These are phyloP conservation scores for Cardamine chenopodiifolia DNA, from an alignment of 345 rosid genomes.

Conservation along the genomic window DNA sequence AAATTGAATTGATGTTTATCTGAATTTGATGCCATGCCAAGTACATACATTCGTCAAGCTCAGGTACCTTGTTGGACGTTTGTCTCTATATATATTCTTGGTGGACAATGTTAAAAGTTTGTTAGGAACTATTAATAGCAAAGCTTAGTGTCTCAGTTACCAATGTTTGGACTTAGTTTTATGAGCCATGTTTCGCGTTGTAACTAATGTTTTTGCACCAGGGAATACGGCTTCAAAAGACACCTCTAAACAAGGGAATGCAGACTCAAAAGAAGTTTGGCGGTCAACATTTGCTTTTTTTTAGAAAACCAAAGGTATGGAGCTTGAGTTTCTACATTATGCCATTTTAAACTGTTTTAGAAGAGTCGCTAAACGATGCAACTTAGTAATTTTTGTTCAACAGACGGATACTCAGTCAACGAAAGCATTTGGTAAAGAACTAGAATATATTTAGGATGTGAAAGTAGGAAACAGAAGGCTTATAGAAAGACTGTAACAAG, in stretches of 20 bases:
- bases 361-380: not conserved
- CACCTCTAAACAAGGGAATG: conserved; percentile 35
- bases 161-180: not conserved
- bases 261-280: conserved; percentile 42
- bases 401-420: conserved; percentile 52
- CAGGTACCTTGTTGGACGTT: conserved; percentile 19
- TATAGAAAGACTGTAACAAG: conserved; percentile 39
- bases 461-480: conserved; percentile 36
- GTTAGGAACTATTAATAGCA: not conserved
- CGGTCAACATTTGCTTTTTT: conserved; percentile 52
- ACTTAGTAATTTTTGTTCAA: conserved; percentile 33
- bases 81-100: not conserved
- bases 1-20: not conserved
- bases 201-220: conserved; percentile 44
- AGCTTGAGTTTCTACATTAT: conserved; percentile 26
- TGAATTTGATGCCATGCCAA: conserved; percentile 26
- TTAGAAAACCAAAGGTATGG: conserved; percentile 60
- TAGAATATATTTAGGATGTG: conserved; percentile 45
- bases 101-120: conserved; percentile 29
- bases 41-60: conserved; percentile 29
- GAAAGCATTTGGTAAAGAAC: conserved; percentile 47
- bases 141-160: not conserved
- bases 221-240: conserved; percentile 41
- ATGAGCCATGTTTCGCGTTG: conserved; percentile 27
- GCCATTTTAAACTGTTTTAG: conserved; percentile 14